Conservation (phyloP, 1,284 basidiomycete species). For the Sporisorium iseilematis-ciliati region DNA sequence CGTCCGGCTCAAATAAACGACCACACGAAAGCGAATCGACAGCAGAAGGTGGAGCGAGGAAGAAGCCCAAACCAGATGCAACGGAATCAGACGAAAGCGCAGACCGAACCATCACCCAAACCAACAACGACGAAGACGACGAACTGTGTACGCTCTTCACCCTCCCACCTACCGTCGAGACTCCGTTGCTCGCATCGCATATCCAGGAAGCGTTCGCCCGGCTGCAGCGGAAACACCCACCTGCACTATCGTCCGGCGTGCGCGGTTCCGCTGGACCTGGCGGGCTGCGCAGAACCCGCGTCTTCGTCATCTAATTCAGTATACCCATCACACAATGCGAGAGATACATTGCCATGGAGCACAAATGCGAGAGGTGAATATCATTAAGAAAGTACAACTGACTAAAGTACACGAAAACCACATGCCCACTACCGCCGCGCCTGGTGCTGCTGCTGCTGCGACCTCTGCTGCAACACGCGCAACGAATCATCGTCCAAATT, state of each 20-base stretch:
- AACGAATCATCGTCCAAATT: slow-evolving; percentile 46
- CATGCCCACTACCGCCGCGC: not conserved
- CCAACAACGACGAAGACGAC: slow-evolving; percentile 10
- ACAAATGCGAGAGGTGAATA: not conserved
- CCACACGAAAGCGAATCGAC: slow-evolving; percentile 5
- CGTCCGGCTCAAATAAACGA: slow-evolving; percentile 6
- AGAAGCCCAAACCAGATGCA: slow-evolving; percentile 25
- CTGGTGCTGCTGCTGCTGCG: slow-evolving; percentile 7
- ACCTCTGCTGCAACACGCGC: slow-evolving; percentile 28
- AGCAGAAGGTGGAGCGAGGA: not conserved
- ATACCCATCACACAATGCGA: too few relatives aligned
- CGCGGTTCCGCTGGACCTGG: slow-evolving; percentile 55
- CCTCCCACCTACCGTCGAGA: slow-evolving; percentile 44
- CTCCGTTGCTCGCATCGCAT: slow-evolving; percentile 58
- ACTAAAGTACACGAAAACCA: not conserved
- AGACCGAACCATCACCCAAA: slow-evolving; percentile 6
- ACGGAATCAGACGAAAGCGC: slow-evolving; percentile 3
- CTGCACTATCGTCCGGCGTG: slow-evolving; percentile 46
- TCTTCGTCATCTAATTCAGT: slow-evolving; percentile 65
- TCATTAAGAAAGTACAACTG: not conserved
- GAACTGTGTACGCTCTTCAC: slow-evolving; percentile 58
- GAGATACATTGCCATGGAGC: too few relatives aligned
- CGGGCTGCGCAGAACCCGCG: slow-evolving; percentile 60
- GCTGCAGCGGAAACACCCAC: slow-evolving; percentile 54
- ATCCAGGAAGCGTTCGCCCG: slow-evolving; percentile 66